phyloP scores from a whole-genome alignment of 371 early-diverging fungal genomes.

The Saksenaea vasiformis region DNA sequence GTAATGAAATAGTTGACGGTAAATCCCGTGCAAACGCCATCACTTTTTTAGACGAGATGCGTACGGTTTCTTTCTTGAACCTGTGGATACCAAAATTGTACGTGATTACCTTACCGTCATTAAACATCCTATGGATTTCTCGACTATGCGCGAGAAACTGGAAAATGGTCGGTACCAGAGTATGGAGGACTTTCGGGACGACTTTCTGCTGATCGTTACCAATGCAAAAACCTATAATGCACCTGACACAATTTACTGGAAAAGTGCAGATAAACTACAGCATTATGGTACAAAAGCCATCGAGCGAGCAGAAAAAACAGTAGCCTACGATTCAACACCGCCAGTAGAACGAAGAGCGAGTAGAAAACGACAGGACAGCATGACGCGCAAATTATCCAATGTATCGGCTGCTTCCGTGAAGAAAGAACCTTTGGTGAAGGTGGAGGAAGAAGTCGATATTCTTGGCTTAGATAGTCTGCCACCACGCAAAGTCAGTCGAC shows the following conservation, averaged over 20 bases:
- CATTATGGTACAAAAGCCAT: slow-evolving; percentile 59
- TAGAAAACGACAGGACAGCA: slow-evolving; percentile 5
- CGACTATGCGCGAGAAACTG: slow-evolving; percentile 66
- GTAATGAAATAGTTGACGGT: not conserved
- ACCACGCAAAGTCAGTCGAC: slow-evolving; percentile 29
- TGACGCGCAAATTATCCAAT: slow-evolving; percentile 8
- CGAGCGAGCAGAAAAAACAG: slow-evolving; percentile 57
- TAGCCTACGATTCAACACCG: slow-evolving; percentile 39
- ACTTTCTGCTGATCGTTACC: slow-evolving; percentile 66
- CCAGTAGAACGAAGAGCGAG: slow-evolving; percentile 7
- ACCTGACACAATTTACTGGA: slow-evolving; percentile 71
- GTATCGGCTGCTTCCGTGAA: slow-evolving; percentile 4
- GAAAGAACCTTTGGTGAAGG: slow-evolving; percentile 32
- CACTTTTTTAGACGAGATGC: slow-evolving; percentile 43
- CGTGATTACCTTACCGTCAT: slow-evolving; percentile 78
- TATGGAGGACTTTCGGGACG: slow-evolving; percentile 59
- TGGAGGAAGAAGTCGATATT: slow-evolving; percentile 58
- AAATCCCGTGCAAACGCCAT: not conserved
- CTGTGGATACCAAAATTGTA: slow-evolving; percentile 78
- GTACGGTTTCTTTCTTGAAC: slow-evolving; percentile 81
- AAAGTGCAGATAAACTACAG: slow-evolving; percentile 67
- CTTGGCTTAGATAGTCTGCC: slow-evolving; percentile 44
- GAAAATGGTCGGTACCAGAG: slow-evolving; percentile 45
- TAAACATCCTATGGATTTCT: slow-evolving; percentile 72
- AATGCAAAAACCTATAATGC: slow-evolving; percentile 80